Percentiles rank a stretch among this genome's conserved stretches.
Evolutionary conservation across 495 filamentous ascomycete genomes (phyloP).

Genomic region (Penicillium herquei): DNA sequence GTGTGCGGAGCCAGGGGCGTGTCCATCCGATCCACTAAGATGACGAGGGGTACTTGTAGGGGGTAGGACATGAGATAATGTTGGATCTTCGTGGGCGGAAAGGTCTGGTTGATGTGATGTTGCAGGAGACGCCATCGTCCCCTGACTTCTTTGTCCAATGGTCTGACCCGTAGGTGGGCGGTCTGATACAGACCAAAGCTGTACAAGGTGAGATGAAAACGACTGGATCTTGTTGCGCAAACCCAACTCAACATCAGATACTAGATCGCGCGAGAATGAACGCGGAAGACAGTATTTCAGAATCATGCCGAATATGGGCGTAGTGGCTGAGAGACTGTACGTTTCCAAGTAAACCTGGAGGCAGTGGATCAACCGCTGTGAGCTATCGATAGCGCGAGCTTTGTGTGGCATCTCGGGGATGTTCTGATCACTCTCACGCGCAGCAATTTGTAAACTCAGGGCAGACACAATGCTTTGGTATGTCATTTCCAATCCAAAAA

Average conservation of each 20-base stretch:
- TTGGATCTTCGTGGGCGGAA: constrained; percentile 7
- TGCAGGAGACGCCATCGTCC: constrained; percentile 5
- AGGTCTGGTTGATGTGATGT: constrained; percentile 11
- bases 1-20: constrained; percentile 3
- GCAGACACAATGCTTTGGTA: constrained; percentile 33
- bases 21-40: constrained; percentile 5
- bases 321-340: constrained; percentile 37
- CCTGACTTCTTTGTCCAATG: constrained; percentile 3
- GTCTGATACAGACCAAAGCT: constrained; percentile 27
- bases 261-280: constrained; percentile 4
- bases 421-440: constrained; percentile 27
- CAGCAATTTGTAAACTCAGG: constrained; percentile 31
- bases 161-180: constrained; percentile 5
- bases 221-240: constrained; percentile 32
- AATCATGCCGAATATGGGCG: constrained; percentile 37
- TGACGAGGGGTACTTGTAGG: constrained; percentile 11
- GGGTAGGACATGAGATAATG: constrained; percentile 4
- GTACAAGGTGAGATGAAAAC: constrained; percentile 33
- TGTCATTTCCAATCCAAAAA: constrained; percentile 41
- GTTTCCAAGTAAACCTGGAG: constrained; percentile 39
- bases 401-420: constrained; percentile 22
- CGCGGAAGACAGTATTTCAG: constrained; percentile 26
- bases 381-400: constrained; percentile 31
- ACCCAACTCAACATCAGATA: constrained; percentile 29
- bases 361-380: constrained; percentile 30